Evolutionary conservation across 257 asterid species (phyloP).

Genomic region (Jacaranda copaia): DNA sequence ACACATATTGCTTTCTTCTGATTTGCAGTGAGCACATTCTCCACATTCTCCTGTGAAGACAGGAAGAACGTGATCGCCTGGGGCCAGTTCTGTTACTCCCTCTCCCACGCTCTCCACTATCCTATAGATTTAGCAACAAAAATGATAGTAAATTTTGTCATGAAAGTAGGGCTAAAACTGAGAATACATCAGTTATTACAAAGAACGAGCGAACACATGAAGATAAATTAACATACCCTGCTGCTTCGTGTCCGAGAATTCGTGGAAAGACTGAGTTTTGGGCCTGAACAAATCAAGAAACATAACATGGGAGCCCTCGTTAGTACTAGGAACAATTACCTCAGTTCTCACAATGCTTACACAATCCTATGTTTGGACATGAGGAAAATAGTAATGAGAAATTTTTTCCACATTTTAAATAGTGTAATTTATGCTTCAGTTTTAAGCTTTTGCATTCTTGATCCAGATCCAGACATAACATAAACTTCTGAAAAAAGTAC

Average conservation of each 20-base stretch:
- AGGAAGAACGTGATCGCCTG: conserved; percentile 73
- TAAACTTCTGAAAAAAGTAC: too few species aligned
- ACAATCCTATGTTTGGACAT: too few species aligned
- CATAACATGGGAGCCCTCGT: neutral
- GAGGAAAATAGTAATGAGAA: too few species aligned
- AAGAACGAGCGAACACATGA: neutral
- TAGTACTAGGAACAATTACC: too few species aligned
- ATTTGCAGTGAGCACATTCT: conserved; percentile 69
- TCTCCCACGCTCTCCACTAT: conserved; percentile 77
- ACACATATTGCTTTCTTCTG: conserved; percentile 69
- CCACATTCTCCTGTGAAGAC: conserved; percentile 72
- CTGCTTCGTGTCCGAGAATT: conserved; percentile 71
- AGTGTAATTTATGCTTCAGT: too few species aligned
- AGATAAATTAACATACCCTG: conserved; percentile 50
- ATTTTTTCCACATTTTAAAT: too few species aligned
- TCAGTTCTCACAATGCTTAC: neutral
- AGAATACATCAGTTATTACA: neutral
- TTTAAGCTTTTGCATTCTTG: too few species aligned
- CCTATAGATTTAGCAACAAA: conserved; percentile 26
- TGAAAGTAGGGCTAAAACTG: too few species aligned
- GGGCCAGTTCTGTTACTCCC: conserved; percentile 60
- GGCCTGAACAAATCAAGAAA: conserved; percentile 40
- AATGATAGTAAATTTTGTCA: neutral
- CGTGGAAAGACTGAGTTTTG: conserved; percentile 63
- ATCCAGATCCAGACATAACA: too few species aligned